A percentile compares a stretch with the other conserved stretches of the same genome.
phyloP scores from a whole-genome alignment of 225 moss, liverwort and hornwort species.

The Thuidium tamariscinum region DNA sequence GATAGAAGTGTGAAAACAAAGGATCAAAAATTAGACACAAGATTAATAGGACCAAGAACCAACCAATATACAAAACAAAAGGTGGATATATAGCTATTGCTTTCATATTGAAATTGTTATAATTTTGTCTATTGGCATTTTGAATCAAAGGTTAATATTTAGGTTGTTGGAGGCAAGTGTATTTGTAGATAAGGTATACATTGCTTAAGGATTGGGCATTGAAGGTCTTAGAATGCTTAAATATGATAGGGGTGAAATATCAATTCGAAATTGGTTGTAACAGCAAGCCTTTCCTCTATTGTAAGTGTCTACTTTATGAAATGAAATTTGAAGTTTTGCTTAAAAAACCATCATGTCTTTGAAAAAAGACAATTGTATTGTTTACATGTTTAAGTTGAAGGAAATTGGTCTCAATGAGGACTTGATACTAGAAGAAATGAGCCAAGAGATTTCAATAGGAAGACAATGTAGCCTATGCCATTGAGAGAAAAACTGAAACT shows the following conservation, averaged over 20 bases:
- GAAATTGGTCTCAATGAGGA: too few species aligned
- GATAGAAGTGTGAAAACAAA: neutral
- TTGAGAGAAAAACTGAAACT: too few species aligned
- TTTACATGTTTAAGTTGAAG: too few species aligned
- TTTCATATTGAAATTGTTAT: neutral
- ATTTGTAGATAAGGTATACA: rapidly evolving
- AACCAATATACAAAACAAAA: neutral
- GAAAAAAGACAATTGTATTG: too few species aligned
- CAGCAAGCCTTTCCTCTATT: too few species aligned
- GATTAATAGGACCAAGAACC: rapidly evolving
- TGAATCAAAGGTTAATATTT: rapidly evolving
- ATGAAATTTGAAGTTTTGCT: too few species aligned
- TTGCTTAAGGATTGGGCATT: rapidly evolving
- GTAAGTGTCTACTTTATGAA: too few species aligned
- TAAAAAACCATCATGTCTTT: too few species aligned
- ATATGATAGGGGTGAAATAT: rapidly evolving
- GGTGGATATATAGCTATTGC: rapidly evolving
- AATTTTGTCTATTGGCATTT: rapidly evolving
- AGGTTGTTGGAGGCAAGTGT: rapidly evolving
- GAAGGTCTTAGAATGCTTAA: rapidly evolving
- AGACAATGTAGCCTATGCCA: too few species aligned
- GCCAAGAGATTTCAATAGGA: too few species aligned
- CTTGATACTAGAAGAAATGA: too few species aligned
- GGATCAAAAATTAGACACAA: neutral
- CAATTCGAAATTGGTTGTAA: too few species aligned